Conservation (phyloP, 495 filamentous ascomycete genomes). For the Parmelia sp. region DNA sequence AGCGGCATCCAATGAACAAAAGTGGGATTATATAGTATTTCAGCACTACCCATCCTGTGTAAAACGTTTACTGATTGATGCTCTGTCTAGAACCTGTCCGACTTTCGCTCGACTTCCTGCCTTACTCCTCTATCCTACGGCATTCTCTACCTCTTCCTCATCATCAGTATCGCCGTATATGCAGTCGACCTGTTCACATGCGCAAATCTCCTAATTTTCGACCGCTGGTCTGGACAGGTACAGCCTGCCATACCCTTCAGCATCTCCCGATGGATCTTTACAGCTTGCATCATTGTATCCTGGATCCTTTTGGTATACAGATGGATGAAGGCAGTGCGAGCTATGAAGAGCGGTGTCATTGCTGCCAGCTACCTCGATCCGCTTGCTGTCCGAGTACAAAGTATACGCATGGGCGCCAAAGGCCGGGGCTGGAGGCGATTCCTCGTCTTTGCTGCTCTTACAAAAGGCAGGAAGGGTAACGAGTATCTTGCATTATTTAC, state of each 20-base stretch:
- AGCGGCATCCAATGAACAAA: slow-evolving; percentile 68
- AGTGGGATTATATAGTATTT: slow-evolving; percentile 91
- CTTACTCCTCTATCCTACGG: slow-evolving; percentile 72
- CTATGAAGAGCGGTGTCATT: slow-evolving; percentile 78
- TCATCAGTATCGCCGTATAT: slow-evolving; percentile 79
- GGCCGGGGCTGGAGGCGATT: slow-evolving; percentile 77
- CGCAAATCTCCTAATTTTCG: slow-evolving; percentile 79
- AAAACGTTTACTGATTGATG: slow-evolving; percentile 17
- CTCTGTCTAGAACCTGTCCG: slow-evolving; percentile 65
- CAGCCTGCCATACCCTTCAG: slow-evolving; percentile 61
- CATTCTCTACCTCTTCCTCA: slow-evolving; percentile 70
- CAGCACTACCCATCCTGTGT: background rate
- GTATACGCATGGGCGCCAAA: slow-evolving; percentile 58
- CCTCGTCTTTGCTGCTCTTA: slow-evolving; percentile 85
- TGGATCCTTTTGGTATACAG: slow-evolving; percentile 70
- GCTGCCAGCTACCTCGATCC: slow-evolving; percentile 85
- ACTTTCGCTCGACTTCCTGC: slow-evolving; percentile 79
- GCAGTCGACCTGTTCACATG: slow-evolving; percentile 88
- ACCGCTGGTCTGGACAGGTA: slow-evolving; percentile 61
- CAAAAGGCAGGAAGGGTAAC: slow-evolving; percentile 80
- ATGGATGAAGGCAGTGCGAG: slow-evolving; percentile 66
- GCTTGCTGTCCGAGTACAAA: slow-evolving; percentile 73
- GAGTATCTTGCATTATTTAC: slow-evolving; percentile 90
- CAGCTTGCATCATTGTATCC: slow-evolving; percentile 79
- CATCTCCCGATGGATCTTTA: slow-evolving; percentile 84